phyloP scores from a whole-genome alignment of 1,284 basidiomycete genomes.

The Melampsora larici-populina region DNA sequence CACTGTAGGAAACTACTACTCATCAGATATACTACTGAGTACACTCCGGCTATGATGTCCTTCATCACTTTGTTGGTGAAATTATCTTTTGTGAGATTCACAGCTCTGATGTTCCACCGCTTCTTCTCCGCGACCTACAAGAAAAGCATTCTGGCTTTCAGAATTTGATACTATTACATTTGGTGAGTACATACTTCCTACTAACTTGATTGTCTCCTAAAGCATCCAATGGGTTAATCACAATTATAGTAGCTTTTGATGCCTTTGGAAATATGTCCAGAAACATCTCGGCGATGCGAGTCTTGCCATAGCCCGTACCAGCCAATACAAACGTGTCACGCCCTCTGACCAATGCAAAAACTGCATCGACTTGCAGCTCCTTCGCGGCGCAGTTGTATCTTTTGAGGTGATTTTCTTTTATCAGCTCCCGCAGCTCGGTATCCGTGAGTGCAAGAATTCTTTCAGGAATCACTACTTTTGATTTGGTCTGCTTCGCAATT shows the following conservation, averaged over 20 bases:
- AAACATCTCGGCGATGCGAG: not conserved
- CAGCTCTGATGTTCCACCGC: not conserved
- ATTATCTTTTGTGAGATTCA: constrained; percentile 5
- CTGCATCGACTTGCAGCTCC: not conserved
- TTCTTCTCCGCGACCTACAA: constrained; percentile 2
- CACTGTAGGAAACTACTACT: not conserved
- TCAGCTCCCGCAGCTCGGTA: too few species aligned
- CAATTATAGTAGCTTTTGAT: not conserved
- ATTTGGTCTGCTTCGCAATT: too few species aligned
- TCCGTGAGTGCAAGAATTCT: too few species aligned
- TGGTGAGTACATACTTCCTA: not conserved
- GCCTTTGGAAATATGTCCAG: not conserved
- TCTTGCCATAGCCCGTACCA: constrained; percentile 10
- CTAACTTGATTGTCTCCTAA: constrained; percentile 5
- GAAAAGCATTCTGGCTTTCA: too few species aligned
- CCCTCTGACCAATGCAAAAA: not conserved
- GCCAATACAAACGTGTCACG: constrained; percentile 15
- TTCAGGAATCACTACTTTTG: too few species aligned
- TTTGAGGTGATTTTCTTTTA: too few species aligned
- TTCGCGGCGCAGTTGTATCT: not conserved
- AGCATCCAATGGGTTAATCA: constrained; percentile 14
- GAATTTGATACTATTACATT: not conserved
- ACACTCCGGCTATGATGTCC: not conserved
- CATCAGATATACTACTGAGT: constrained; percentile 4
- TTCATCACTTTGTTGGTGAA: not conserved